Percentiles rank a stretch among this genome's conserved stretches.
These are phyloP conservation scores for Macrocybe gigantea DNA, from an alignment of 768 basidiomycete genomes.

Conservation along the genomic window DNA sequence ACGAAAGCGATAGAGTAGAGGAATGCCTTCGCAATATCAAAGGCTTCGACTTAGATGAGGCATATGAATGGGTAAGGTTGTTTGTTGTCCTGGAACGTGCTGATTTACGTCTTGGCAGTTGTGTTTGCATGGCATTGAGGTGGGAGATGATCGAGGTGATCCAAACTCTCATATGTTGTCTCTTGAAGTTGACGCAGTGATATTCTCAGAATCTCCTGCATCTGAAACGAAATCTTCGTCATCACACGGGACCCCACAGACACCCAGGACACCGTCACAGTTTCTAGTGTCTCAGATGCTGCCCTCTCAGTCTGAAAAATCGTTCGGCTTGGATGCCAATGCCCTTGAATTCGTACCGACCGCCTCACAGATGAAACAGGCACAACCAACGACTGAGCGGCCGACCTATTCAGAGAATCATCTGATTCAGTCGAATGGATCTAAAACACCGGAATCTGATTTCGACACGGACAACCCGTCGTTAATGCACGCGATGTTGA, in stretches of 20 bases:
- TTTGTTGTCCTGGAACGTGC: not conserved
- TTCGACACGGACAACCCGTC: too few species aligned
- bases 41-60: constrained; percentile 79
- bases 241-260: constrained; percentile 18
- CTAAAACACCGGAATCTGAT: constrained; percentile 14
- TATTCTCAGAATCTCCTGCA: not conserved
- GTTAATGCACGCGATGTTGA: constrained; percentile 25
- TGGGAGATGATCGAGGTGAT: constrained; percentile 20
- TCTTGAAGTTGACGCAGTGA: not conserved
- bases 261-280: constrained; percentile 28
- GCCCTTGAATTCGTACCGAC: constrained; percentile 34
- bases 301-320: constrained; percentile 10
- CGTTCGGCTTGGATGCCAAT: constrained; percentile 31
- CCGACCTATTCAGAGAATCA: too few species aligned
- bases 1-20: constrained; percentile 59
- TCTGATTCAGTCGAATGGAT: not conserved
- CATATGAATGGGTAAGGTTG: constrained; percentile 78
- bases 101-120: constrained; percentile 37
- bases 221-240: constrained; percentile 12
- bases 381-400: not conserved
- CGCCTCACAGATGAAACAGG: not conserved
- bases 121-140: constrained; percentile 54
- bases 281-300: constrained; percentile 16
- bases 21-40: constrained; percentile 63
- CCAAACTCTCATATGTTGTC: not conserved